These are phyloP conservation scores for Ambrosiella beaveri DNA, from an alignment of 2,329 filamentous ascomycete species.

Conservation along the genomic window DNA sequence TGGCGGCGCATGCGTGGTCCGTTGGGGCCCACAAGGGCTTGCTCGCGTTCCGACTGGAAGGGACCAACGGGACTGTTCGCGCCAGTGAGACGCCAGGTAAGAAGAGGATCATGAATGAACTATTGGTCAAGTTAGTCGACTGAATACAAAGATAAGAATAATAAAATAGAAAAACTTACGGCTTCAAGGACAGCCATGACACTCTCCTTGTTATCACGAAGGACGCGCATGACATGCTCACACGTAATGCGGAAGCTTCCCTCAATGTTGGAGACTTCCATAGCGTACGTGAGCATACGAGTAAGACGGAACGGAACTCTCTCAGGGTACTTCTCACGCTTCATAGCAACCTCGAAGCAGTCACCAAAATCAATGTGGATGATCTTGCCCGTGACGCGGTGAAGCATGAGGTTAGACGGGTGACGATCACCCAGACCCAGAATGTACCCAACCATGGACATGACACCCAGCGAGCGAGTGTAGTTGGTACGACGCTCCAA, in stretches of 20 bases:
- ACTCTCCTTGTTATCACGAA: conserved; percentile 94
- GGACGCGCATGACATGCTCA: conserved; percentile 93
- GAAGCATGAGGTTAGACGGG: conserved; percentile 94
- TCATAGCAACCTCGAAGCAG: conserved; percentile 99
- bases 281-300: conserved; percentile 96
- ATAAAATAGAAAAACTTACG: conserved; percentile 37
- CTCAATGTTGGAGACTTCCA: conserved; percentile 99
- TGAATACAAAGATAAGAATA: neutral
- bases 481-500: conserved; percentile 97
- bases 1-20: conserved; percentile 42
- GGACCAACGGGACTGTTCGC: conserved; percentile 46
- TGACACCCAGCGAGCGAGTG: conserved; percentile 88
- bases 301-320: conserved; percentile 94
- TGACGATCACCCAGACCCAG: conserved; percentile 91
- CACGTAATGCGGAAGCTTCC: conserved; percentile 96
- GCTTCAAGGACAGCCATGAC: conserved; percentile 97
- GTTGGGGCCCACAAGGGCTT: conserved; percentile 30
- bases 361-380: conserved; percentile 99
- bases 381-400: conserved; percentile 88
- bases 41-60: conserved; percentile 44
- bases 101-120: conserved; percentile 98
- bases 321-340: conserved; percentile 97
- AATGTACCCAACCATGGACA: conserved; percentile 99
- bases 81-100: conserved; percentile 80
- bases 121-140: conserved; percentile 43